Evolutionary conservation across 441 rosid genomes (phyloP).

Genomic region (Flueggea neowawraea): DNA sequence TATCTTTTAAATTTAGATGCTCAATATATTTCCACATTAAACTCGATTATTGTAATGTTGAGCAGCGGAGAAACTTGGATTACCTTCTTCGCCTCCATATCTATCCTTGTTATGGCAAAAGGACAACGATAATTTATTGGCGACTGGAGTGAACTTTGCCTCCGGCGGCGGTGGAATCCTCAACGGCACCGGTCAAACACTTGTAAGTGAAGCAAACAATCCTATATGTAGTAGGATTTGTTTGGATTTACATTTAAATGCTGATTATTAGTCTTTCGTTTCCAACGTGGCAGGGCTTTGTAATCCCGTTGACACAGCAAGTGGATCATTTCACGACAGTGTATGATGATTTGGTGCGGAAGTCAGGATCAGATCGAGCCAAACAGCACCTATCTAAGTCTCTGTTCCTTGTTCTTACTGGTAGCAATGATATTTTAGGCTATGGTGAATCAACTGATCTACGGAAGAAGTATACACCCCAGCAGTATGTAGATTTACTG

Average conservation of each 20-base stretch:
- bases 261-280: too few species aligned
- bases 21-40: too few species aligned
- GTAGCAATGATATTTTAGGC: conserved; percentile 67
- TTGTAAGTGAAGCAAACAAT: conserved; percentile 32
- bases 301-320: conserved; percentile 55
- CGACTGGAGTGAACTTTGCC: conserved; percentile 69
- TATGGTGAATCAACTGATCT: conserved; percentile 39
- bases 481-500: conserved; percentile 41
- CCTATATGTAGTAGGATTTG: too few species aligned
- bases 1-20: too few species aligned
- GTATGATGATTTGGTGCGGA: conserved; percentile 20
- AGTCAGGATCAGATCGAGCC: conserved; percentile 34
- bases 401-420: conserved; percentile 43
- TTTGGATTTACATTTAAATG: too few species aligned
- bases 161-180: conserved; percentile 79
- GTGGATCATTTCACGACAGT: conserved; percentile 36
- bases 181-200: conserved; percentile 31
- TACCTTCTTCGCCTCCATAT: conserved; percentile 29
- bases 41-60: neutral
- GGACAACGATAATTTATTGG: conserved; percentile 10
- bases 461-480: conserved; percentile 36
- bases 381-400: conserved; percentile 44
- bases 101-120: conserved; percentile 28
- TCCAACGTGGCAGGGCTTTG: conserved; percentile 25
- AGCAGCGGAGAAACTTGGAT: conserved; percentile 58